Evolutionary conservation across 768 basidiomycete species (phyloP), one percentile per base, ranked within the genome.

Genomic region (Suillus spraguei): DNA sequence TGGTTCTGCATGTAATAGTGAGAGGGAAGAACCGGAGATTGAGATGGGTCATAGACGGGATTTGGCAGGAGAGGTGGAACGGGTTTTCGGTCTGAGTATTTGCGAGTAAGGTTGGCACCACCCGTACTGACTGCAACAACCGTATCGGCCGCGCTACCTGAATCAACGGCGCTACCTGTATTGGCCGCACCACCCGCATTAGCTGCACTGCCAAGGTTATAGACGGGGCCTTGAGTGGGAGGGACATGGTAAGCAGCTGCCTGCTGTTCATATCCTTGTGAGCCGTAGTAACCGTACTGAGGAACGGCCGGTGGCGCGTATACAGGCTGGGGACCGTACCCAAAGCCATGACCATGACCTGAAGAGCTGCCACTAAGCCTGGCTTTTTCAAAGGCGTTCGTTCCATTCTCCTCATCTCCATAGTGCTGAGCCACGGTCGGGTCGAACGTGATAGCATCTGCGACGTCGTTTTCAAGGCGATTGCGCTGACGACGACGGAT

Each of bases 361-460:
- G 68, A 72, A 5, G 76, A 71, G 50, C 72, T 68, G 5, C 49
- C 59, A 46, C 74, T 75, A 35, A 69, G 14, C 16, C 68, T 60
- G 35, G 22, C 67, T 41, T 75, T 77, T 41, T 71, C 68, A 0
- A 67, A 35, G 13, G 53, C 42, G 24, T 52, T 46, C 63, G 63
- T 70, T 16, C 69, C 66, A 52, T 65, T 66, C 59, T 67, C 70
- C 60, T 72, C 75, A 59, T 73, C 72, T n/a, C 50, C 63, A 24
- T 41, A 76, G 62, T 36, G 67, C 22, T 65, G 72, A 58, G 60
- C 67, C 67, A 46, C 71, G 65, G 62, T 71, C 59, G 68, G 85
- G 74, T 87, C 84, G 64, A 87, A 87, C 7, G 80, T 81, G 22
- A 87, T 72, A 0, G 86, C 83, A 17, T 82, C 81, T 4, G 81